A percentile compares a stretch with the other conserved stretches of the same genome.
These are phyloP conservation scores for Coccomyxa sp. DNA, from an alignment of 139 green algal species.

Conservation along the genomic window DNA sequence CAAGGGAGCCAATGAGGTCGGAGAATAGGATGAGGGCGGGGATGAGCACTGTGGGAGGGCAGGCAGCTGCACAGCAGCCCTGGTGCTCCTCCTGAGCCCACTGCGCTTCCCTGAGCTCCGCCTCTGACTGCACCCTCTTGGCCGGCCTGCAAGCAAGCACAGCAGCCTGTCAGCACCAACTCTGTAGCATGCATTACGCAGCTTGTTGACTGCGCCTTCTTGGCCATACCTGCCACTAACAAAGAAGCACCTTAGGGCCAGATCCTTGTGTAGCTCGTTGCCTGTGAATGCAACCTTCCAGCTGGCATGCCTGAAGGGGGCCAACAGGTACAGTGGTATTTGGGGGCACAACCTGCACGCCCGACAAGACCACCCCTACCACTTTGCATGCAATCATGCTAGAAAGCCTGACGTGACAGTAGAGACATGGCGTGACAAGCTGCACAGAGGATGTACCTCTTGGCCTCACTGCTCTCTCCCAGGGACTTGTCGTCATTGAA, in stretches of 20 bases:
- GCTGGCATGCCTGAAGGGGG: too few relatives aligned
- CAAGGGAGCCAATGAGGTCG: conserved; percentile 30
- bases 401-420: neutral
- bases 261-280: too few relatives aligned
- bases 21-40: conserved; percentile 25
- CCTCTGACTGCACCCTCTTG: neutral
- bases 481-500: conserved; percentile 41
- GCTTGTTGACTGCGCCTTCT: too few relatives aligned
- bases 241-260: too few relatives aligned
- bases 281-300: too few relatives aligned
- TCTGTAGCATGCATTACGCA: too few relatives aligned
- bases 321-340: too few relatives aligned
- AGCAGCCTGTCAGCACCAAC: neutral
- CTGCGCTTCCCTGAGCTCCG: neutral
- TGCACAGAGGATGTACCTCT: neutral
- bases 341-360: too few relatives aligned
- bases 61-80: conserved; percentile 8
- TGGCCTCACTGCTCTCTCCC: conserved; percentile 3
- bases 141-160: neutral
- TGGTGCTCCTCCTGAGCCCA: neutral
- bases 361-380: too few relatives aligned
- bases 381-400: neutral
- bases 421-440: neutral
- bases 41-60: neutral
- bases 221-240: too few relatives aligned